A percentile compares a stretch with the other conserved stretches of the same genome.
phyloP scores from a whole-genome alignment of 441 rosid species.

The Adansonia madagascariensis region DNA sequence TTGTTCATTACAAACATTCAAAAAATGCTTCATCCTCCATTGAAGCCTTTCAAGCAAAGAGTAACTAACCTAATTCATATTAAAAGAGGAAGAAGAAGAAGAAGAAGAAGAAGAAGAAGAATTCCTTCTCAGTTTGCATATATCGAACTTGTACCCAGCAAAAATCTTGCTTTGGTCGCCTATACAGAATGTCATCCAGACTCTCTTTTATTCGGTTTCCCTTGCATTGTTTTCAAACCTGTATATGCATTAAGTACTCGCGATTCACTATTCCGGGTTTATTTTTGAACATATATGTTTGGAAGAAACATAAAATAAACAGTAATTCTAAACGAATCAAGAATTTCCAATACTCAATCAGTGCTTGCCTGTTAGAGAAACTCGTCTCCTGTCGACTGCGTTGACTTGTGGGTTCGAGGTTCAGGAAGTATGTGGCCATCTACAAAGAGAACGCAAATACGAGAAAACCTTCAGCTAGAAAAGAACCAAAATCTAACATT shows the following conservation, averaged over 20 bases:
- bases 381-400: slow-evolving; percentile 37
- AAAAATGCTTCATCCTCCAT: too few species aligned
- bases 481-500: too few species aligned
- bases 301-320: not conserved
- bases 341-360: too few species aligned
- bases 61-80: too few species aligned
- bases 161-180: slow-evolving; percentile 24
- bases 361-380: slow-evolving; percentile 40
- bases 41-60: too few species aligned
- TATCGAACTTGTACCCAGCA: not conserved
- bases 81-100: not conserved
- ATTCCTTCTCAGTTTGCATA: not conserved
- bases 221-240: slow-evolving; percentile 50
- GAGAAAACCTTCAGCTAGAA: not conserved
- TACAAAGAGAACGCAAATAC: slow-evolving; percentile 26
- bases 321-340: not conserved
- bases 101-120: not conserved
- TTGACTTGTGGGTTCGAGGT: slow-evolving; percentile 31
- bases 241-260: slow-evolving; percentile 11
- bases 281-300: not conserved
- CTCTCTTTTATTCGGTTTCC: slow-evolving; percentile 46
- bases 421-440: slow-evolving; percentile 31
- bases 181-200: slow-evolving; percentile 41
- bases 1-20: too few species aligned
- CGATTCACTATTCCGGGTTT: not conserved